A percentile compares a stretch with the other conserved stretches of the same genome.
Conservation (phyloP, 768 basidiomycete genomes). For the Termitomyces sp. region DNA sequence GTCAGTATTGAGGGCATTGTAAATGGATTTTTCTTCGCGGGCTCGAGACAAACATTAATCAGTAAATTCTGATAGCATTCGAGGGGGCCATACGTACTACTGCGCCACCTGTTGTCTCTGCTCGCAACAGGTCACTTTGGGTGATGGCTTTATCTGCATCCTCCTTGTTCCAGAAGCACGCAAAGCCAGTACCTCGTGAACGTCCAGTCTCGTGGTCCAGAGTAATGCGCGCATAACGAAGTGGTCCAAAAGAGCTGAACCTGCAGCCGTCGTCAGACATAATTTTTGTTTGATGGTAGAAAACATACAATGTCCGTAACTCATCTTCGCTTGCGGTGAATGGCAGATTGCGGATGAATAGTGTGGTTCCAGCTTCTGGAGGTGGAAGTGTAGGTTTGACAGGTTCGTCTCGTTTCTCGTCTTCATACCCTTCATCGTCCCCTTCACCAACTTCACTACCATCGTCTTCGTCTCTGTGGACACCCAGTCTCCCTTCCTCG, state of each 20-base stretch:
- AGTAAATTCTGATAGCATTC: not conserved
- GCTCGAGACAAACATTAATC: conserved; percentile 22
- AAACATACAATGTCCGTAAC: conserved; percentile 69
- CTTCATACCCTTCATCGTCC: conserved; percentile 25
- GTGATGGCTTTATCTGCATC: conserved; percentile 83
- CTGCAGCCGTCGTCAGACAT: conserved; percentile 30
- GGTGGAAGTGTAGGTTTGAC: conserved; percentile 68
- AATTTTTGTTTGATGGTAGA: not conserved
- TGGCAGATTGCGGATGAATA: conserved; percentile 92
- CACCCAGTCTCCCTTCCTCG: conserved; percentile 36
- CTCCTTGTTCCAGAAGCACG: conserved; percentile 92
- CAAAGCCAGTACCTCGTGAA: conserved; percentile 93
- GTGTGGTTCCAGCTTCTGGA: conserved; percentile 83
- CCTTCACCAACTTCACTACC: conserved; percentile 29
- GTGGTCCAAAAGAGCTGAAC: conserved; percentile 86
- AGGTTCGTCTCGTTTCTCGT: conserved; percentile 35
- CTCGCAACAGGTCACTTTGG: conserved; percentile 67
- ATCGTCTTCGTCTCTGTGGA: conserved; percentile 35
- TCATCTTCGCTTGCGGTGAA: conserved; percentile 94
- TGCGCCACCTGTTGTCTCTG: conserved; percentile 52
- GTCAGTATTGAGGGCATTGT: conserved; percentile 84
- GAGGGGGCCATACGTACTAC: conserved; percentile 16
- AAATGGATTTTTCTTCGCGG: conserved; percentile 78
- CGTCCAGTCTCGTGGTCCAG: conserved; percentile 78
- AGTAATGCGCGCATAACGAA: conserved; percentile 90